A percentile compares a stretch with the other conserved stretches of the same genome.
Evolutionary conservation across 2,329 filamentous ascomycete species (phyloP).

Genomic region (Trichophyton simii): DNA sequence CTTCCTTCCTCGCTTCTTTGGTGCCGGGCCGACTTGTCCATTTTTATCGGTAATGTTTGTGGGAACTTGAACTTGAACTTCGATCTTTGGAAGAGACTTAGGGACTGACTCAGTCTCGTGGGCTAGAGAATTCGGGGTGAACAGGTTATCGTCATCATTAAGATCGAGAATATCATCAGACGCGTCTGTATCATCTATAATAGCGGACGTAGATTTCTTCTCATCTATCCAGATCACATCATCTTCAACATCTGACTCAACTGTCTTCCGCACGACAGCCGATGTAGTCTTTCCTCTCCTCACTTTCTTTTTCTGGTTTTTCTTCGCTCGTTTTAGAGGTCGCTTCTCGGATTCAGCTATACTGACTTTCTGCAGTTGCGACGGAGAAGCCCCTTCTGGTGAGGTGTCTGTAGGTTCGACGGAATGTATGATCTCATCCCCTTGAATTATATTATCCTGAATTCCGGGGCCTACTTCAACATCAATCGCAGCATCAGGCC

Average conservation of each 20-base stretch:
- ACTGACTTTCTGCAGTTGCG: background rate
- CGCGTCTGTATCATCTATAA: slow-evolving; percentile 3
- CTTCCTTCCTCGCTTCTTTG: slow-evolving; percentile 34
- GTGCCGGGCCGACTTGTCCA: slow-evolving; percentile 2
- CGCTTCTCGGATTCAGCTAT: background rate
- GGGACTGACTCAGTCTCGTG: background rate
- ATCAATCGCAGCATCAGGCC: background rate
- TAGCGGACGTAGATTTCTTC: background rate
- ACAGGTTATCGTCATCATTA: background rate
- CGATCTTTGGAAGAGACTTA: background rate
- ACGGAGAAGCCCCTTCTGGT: background rate
- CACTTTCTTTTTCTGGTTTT: slow-evolving; percentile 30
- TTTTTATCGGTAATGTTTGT: background rate
- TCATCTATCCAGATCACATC: slow-evolving; percentile 33
- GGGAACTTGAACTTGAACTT: background rate
- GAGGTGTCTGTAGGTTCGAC: background rate
- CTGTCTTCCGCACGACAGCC: slow-evolving; percentile 20
- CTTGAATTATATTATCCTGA: background rate
- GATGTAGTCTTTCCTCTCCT: slow-evolving; percentile 35
- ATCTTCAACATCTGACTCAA: slow-evolving; percentile 24
- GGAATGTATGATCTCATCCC: background rate
- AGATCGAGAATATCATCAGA: background rate
- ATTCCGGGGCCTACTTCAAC: background rate
- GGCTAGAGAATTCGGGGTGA: background rate
- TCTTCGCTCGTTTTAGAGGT: slow-evolving; percentile 20